These are phyloP conservation scores for Phytophthora chlamydospora DNA, from an alignment of 352 stramenopile species.

Conservation along the genomic window DNA sequence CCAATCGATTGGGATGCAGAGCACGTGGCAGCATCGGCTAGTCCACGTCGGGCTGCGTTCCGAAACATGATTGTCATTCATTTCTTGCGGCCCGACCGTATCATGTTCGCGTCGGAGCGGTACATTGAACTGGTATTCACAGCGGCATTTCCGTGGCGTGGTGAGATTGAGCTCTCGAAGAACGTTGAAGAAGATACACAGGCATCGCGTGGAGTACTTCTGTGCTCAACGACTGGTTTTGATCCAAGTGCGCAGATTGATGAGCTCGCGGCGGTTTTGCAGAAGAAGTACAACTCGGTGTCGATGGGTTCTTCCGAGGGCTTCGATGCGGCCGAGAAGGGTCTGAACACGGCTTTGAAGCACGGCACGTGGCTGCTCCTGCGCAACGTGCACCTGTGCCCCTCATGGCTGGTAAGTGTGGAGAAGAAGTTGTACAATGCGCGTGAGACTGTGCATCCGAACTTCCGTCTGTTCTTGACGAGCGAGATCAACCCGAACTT, in stretches of 20 bases:
- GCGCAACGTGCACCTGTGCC: constrained; percentile 99
- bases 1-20: constrained; percentile 66
- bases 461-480: constrained; percentile 96
- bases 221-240: constrained; percentile 98
- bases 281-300: constrained; percentile 96
- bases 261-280: constrained; percentile 88
- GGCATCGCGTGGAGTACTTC: constrained; percentile 92
- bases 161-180: constrained; percentile 93
- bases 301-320: constrained; percentile 98
- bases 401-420: constrained; percentile 96
- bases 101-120: constrained; percentile 78
- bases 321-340: constrained; percentile 95
- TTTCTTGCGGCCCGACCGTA: constrained; percentile 89
- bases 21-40: constrained; percentile 41
- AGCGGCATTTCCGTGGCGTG: constrained; percentile 93
- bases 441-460: constrained; percentile 68
- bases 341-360: constrained; percentile 95
- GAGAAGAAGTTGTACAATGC: constrained; percentile 97
- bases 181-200: constrained; percentile 93
- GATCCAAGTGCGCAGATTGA: constrained; percentile 98
- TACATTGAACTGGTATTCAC: constrained; percentile 91
- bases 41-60: constrained; percentile 73
- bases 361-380: constrained; percentile 98
- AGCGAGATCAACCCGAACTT: constrained; percentile 97
- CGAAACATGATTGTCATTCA: constrained; percentile 83